These are phyloP conservation scores for Akanthomyces dipterigenus DNA, from an alignment of 2,329 filamentous ascomycete species.

Conservation along the genomic window DNA sequence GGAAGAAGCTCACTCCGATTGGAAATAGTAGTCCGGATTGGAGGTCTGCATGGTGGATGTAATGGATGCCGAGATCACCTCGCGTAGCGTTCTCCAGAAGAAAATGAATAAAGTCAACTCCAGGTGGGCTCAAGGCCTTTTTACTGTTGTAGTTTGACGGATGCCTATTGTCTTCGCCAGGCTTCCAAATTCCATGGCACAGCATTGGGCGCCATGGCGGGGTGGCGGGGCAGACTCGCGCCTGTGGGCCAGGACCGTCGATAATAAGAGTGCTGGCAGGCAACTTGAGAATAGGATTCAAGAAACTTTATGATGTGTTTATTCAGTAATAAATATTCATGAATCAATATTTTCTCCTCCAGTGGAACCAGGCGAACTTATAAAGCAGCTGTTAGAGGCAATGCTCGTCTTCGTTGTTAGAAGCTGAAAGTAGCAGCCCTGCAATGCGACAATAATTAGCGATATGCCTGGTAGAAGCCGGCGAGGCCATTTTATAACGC, in stretches of 20 bases:
- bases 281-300: too few species aligned
- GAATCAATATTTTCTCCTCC: too few species aligned
- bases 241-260: background rate
- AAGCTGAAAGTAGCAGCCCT: too few species aligned
- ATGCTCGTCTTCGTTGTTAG: too few species aligned
- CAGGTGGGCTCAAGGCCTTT: background rate
- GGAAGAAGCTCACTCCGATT: constrained; percentile 64
- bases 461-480: too few species aligned
- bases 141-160: background rate
- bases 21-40: constrained; percentile 80
- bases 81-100: background rate
- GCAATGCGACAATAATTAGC: too few species aligned
- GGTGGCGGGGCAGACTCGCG: background rate
- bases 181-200: constrained; percentile 6
- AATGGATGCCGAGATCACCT: background rate
- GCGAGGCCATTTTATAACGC: too few species aligned
- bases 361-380: too few species aligned
- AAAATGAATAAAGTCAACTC: background rate
- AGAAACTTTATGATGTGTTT: too few species aligned
- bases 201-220: constrained; percentile 4
- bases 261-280: too few species aligned
- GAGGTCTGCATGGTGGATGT: constrained; percentile 48
- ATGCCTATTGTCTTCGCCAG: constrained; percentile 9
- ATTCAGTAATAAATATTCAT: too few species aligned
- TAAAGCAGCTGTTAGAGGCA: too few species aligned